Evolutionary conservation across 352 stramenopile genomes (phyloP), one percentile per base, ranked within the genome.

Genomic region (Pythium dissotocum): DNA sequence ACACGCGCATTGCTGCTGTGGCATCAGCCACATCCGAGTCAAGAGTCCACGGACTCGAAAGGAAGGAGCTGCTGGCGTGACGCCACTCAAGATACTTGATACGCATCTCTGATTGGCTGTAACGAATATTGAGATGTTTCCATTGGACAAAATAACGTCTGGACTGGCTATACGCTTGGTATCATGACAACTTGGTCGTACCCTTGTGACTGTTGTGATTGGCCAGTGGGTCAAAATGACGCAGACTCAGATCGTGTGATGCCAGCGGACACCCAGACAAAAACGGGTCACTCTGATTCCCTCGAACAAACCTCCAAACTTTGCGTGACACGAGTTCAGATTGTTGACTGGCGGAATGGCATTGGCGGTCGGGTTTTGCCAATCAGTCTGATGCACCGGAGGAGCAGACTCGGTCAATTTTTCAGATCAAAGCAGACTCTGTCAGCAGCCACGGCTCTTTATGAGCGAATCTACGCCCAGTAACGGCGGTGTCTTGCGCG

Each of bases 31-130:
- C 30, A 18, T 28, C 4, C 33, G 32, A 60, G 40, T 49, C 40
- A 48, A 30, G 54, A 21, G 54, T 9, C n/a, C 54, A 49, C 3
- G 54, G 30, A 60, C 54, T 60, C 12, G 28, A 49, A 49, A 13
- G 2, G 52, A 44, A 18, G 52, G 52, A 58, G 30, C 28, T 58
- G 54, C 40, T 60, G 33, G 40, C 54, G 30, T 60, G 54, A 60
- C n/a, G 54, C 40, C 54, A 28, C 54, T 28, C 40, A 44, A 24
- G 54, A 46, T 26, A 44, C 33, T 42, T 49, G 40, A 49, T 49
- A 49, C 40, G 40, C 40, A 49, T 33, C 35, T 42, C 4, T 24
- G 14, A 48, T 60, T 60, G 54, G 32, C 21, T 48, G 54, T 32
- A 60, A 48, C 35, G 14, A 21, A 36, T 28, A 30, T 9, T 26